phyloP scores from a whole-genome alignment of 257 asterid genomes.

The Fraxinus excelsior region DNA sequence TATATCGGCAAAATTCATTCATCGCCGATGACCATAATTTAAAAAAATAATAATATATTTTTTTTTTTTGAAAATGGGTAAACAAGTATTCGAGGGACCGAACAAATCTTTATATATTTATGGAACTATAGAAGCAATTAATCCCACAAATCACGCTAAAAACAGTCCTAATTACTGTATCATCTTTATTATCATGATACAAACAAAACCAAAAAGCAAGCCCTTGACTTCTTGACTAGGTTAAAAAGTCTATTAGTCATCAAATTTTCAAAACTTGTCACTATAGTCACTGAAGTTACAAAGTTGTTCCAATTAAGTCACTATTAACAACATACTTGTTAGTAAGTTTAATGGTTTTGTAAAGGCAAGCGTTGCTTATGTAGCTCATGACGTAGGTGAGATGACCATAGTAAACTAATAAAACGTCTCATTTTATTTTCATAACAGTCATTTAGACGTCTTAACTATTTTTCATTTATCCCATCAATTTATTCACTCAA shows the following conservation, averaged over 20 bases:
- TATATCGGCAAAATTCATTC: too few relatives aligned
- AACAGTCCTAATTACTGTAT: not conserved
- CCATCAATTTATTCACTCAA: not conserved
- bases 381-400: not conserved
- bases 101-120: not conserved
- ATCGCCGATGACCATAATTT: not conserved
- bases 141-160: slow-evolving; percentile 8
- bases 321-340: too few relatives aligned
- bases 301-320: not conserved
- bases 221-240: slow-evolving; percentile 18
- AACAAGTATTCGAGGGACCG: too few relatives aligned
- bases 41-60: too few relatives aligned
- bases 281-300: not conserved
- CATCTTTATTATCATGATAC: slow-evolving; percentile 18
- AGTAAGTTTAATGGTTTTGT: too few relatives aligned
- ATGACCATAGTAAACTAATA: not conserved
- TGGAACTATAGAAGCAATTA: not conserved
- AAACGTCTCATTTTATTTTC: too few relatives aligned
- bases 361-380: not conserved
- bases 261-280: too few relatives aligned
- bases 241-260: not conserved
- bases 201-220: slow-evolving; percentile 16
- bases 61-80: too few relatives aligned
- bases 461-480: not conserved
- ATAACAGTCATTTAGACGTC: not conserved